A percentile compares a stretch with the other conserved stretches of the same genome.
Evolutionary conservation across 345 rosid genomes (phyloP).

Genomic region (Arabidopsis arenosa): DNA sequence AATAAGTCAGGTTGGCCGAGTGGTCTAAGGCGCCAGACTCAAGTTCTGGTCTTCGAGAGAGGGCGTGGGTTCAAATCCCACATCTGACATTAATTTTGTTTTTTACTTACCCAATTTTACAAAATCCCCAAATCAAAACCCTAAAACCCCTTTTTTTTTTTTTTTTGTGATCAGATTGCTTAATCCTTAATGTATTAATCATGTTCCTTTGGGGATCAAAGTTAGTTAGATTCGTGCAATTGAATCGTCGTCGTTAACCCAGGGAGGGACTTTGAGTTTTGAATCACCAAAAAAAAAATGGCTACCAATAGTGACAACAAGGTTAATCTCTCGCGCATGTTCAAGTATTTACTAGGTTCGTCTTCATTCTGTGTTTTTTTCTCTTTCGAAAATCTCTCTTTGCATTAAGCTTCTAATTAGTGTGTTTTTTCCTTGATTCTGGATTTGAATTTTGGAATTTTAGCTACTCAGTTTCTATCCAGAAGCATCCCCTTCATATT

Average conservation of each 20-base stretch:
- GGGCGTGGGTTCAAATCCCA: constrained; percentile 48
- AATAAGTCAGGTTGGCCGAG: constrained; percentile 78
- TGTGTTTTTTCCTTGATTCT: neutral
- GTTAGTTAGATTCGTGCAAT: constrained; percentile 2
- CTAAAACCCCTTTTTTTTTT: neutral
- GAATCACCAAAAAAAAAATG: constrained; percentile 30
- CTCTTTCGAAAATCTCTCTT: neutral
- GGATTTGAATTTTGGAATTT: constrained; percentile 5
- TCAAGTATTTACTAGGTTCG: constrained; percentile 65
- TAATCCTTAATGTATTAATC: neutral
- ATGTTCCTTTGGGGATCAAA: neutral
- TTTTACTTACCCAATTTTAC: neutral
- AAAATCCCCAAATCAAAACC: constrained; percentile 3
- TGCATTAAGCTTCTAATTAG: constrained; percentile 1
- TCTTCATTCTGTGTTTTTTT: neutral
- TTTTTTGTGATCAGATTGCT: neutral
- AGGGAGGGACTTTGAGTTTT: constrained; percentile 9
- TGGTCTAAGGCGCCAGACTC: constrained; percentile 94
- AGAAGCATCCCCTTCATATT: constrained; percentile 89
- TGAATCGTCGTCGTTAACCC: neutral
- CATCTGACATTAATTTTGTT: constrained; percentile 32
- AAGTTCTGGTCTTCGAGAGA: constrained; percentile 68
- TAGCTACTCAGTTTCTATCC: constrained; percentile 82
- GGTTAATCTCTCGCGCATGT: constrained; percentile 63
- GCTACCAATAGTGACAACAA: constrained; percentile 40